phyloP scores from a whole-genome alignment of 1,284 basidiomycete genomes.

The Malassezia sp. region DNA sequence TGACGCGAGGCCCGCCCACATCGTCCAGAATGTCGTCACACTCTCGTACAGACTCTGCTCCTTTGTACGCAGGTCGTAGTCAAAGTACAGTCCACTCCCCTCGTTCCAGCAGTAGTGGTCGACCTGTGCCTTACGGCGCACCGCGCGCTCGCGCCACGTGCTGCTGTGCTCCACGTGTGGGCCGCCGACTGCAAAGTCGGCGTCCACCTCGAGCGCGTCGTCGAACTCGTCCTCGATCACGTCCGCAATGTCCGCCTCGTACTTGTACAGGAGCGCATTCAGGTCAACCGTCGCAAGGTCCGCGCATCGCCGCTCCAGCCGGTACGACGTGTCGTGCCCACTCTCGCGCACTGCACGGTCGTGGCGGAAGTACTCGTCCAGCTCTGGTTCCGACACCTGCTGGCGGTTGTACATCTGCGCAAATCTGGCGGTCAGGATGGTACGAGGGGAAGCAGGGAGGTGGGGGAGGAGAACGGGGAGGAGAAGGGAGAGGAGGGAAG shows the following conservation, averaged over 20 bases:
- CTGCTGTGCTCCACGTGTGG: conserved; percentile 32
- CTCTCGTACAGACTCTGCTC: conserved; percentile 88
- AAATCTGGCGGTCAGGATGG: conserved; percentile 54
- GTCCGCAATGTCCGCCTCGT: conserved; percentile 45
- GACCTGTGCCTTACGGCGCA: conserved; percentile 55
- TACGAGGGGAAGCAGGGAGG: no score
- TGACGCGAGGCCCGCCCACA: conserved; percentile 93
- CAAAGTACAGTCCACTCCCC: conserved; percentile 83
- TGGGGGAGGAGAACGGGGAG: no score
- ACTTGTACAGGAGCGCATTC: conserved; percentile 69
- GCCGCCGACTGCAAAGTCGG: conserved; percentile 58
- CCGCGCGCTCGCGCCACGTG: conserved; percentile 43
- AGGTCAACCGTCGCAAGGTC: conserved; percentile 93
- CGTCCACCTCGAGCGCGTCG: conserved; percentile 76
- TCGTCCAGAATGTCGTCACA: conserved; percentile 85
- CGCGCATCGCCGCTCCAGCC: conserved; percentile 82
- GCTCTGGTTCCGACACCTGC: conserved; percentile 66
- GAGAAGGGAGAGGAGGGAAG: no score
- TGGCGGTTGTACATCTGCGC: conserved; percentile 89
- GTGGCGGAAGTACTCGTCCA: conserved; percentile 96
- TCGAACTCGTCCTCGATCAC: conserved; percentile 89
- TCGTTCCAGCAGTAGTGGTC: conserved; percentile 96
- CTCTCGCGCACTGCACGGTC: conserved; percentile 72
- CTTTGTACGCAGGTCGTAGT: conserved; percentile 82
- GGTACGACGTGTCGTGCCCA: conserved; percentile 93